These are phyloP conservation scores for Neonectria neomacrospora DNA, from an alignment of 2,329 filamentous ascomycete genomes.

Conservation along the genomic window DNA sequence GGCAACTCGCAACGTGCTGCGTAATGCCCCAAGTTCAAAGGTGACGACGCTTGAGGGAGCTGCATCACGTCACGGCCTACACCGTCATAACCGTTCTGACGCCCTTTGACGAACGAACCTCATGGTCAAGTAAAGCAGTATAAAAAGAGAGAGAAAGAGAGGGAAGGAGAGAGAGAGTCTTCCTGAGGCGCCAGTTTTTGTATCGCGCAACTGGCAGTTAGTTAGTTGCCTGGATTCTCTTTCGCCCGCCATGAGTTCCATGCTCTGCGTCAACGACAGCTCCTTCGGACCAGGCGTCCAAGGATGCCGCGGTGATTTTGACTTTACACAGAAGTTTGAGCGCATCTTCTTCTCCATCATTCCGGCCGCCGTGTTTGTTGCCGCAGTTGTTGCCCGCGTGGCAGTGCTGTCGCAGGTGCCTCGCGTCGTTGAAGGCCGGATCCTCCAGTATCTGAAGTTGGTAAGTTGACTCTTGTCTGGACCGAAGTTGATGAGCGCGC, in stretches of 20 bases:
- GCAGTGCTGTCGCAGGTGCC: constrained; percentile 46
- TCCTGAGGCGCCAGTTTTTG: not conserved
- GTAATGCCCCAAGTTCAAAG: not conserved
- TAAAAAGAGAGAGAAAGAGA: not conserved
- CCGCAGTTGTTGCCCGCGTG: constrained; percentile 48
- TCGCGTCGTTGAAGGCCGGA: constrained; percentile 48
- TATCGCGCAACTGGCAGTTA: not conserved
- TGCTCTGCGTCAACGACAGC: constrained; percentile 50
- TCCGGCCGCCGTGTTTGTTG: constrained; percentile 54
- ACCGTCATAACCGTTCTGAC: not conserved
- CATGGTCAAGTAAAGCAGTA: not conserved
- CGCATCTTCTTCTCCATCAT: constrained; percentile 58
- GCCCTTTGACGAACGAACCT: not conserved
- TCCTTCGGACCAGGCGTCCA: constrained; percentile 57
- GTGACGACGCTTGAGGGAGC: not conserved
- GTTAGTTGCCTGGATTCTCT: not conserved
- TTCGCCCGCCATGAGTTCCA: constrained; percentile 35
- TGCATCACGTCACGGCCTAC: not conserved
- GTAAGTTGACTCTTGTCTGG: constrained; percentile 34
- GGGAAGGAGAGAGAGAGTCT: no score
- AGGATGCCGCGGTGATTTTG: constrained; percentile 60
- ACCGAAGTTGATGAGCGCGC: no score
- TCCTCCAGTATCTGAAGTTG: constrained; percentile 48
- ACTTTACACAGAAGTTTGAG: constrained; percentile 63
- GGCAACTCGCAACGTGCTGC: not conserved